A percentile compares a stretch with the other conserved stretches of the same genome.
phyloP scores from a whole-genome alignment of 2,329 filamentous ascomycete genomes.

The Boeremia exigua region DNA sequence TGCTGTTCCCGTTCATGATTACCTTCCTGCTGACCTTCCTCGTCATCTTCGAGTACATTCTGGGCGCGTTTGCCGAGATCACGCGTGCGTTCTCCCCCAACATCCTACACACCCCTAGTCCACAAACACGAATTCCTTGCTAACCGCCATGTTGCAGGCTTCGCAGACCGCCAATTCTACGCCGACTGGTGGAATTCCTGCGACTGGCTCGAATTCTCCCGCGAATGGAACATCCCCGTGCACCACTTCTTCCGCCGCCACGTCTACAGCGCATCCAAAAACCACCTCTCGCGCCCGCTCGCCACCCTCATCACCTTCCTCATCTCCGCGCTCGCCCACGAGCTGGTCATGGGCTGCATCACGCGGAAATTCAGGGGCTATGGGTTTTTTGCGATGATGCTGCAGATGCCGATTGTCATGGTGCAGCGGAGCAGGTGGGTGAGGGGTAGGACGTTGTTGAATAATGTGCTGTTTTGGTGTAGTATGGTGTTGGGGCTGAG shows the following conservation, averaged over 20 bases:
- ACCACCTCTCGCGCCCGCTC: constrained; percentile 74
- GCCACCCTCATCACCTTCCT: constrained; percentile 92
- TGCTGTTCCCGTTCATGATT: constrained; percentile 97
- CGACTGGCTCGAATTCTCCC: constrained; percentile 94
- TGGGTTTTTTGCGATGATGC: constrained; percentile 93
- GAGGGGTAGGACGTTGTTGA: constrained; percentile 75
- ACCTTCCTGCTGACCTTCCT: constrained; percentile 95
- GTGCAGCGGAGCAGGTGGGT: constrained; percentile 83
- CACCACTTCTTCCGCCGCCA: constrained; percentile 94
- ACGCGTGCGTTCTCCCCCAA: constrained; percentile 59
- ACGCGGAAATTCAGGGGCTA: constrained; percentile 96
- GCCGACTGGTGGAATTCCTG: constrained; percentile 74
- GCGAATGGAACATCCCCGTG: constrained; percentile 91
- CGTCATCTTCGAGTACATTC: constrained; percentile 96
- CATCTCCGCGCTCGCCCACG: constrained; percentile 86
- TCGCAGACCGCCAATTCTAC: constrained; percentile 95
- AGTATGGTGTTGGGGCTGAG: constrained; percentile 88
- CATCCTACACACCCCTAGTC: neutral
- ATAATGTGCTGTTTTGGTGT: constrained; percentile 80
- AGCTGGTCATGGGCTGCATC: constrained; percentile 97
- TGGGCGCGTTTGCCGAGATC: constrained; percentile 93
- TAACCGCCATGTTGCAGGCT: constrained; percentile 54
- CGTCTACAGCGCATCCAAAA: constrained; percentile 84
- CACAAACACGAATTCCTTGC: too few relatives aligned
- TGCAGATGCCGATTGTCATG: constrained; percentile 93